Evolutionary conservation across 192 early-diverging fungal genomes (phyloP).

Genomic region (Powellomyces hirtus): DNA sequence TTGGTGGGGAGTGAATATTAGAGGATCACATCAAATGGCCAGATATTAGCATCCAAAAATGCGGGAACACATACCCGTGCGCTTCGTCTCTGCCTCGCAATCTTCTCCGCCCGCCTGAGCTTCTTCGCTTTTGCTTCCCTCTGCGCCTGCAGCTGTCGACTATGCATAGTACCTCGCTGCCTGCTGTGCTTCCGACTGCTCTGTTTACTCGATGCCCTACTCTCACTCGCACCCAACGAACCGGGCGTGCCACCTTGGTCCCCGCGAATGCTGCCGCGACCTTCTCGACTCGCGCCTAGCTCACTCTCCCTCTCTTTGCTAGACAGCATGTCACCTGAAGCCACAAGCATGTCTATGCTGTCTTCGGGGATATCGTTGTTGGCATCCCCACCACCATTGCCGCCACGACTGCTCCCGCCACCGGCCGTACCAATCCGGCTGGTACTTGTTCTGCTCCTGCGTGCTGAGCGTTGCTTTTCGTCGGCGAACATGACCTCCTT

Average conservation of each 20-base stretch:
- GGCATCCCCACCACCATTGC: too few species aligned
- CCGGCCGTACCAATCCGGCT: too few species aligned
- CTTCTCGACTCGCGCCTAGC: too few species aligned
- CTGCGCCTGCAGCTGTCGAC: not conserved
- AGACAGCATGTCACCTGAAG: too few species aligned
- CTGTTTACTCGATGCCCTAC: not conserved
- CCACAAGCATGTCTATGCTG: too few species aligned
- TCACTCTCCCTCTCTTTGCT: too few species aligned
- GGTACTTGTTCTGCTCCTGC: not conserved
- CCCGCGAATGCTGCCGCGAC: too few species aligned
- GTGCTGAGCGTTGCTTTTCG: not conserved
- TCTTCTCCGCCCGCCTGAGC: not conserved
- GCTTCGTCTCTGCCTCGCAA: not conserved
- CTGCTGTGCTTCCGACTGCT: slow-evolving; percentile 24
- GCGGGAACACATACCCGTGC: slow-evolving; percentile 15
- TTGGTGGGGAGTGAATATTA: too few species aligned
- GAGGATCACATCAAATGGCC: not conserved
- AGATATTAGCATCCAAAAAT: too few species aligned
- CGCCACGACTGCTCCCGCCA: too few species aligned
- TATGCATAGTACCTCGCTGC: not conserved
- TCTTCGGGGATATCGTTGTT: too few species aligned
- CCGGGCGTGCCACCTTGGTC: too few species aligned
- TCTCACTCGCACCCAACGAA: not conserved
- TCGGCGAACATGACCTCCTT: slow-evolving; percentile 14
- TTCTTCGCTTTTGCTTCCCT: not conserved